Evolutionary conservation across 2,329 filamentous ascomycete species (phyloP).

Genomic region (Penicillium aurantiogriseum): DNA sequence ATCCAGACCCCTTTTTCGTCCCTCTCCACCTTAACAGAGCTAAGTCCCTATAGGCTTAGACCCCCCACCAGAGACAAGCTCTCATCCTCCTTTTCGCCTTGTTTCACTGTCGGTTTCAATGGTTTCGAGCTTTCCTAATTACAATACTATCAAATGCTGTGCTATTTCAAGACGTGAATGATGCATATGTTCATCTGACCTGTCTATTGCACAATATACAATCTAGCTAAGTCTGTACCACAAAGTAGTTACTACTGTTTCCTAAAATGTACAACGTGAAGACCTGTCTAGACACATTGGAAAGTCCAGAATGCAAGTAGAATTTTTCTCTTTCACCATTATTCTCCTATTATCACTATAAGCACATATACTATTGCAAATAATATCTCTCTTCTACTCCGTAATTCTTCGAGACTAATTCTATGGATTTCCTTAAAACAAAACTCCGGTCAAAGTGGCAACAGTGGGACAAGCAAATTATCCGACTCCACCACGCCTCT

Average conservation of each 20-base stretch:
- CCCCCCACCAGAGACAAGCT: constrained; percentile 2
- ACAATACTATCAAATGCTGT: neutral
- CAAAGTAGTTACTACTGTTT: neutral
- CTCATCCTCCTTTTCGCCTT: neutral
- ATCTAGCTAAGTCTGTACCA: neutral
- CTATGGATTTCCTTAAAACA: too few relatives aligned
- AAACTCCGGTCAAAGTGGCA: neutral
- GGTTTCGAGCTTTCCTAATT: neutral
- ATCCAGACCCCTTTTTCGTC: neutral
- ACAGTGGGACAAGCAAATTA: neutral
- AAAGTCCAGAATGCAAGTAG: neutral
- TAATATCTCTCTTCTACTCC: neutral
- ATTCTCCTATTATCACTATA: too few relatives aligned
- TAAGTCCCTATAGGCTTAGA: neutral
- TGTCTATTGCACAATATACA: neutral
- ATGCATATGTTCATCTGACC: neutral
- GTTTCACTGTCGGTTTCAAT: neutral
- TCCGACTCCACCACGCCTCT: neutral
- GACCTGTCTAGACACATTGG: neutral
- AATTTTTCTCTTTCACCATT: neutral
- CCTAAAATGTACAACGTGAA: neutral
- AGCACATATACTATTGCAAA: neutral
- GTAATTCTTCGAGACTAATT: neutral
- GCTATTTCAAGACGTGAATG: neutral
- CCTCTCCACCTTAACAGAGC: neutral